Percentiles rank a stretch among this genome's conserved stretches.
These are phyloP conservation scores for Populus nigra DNA, from an alignment of 345 rosid genomes.

Conservation along the genomic window DNA sequence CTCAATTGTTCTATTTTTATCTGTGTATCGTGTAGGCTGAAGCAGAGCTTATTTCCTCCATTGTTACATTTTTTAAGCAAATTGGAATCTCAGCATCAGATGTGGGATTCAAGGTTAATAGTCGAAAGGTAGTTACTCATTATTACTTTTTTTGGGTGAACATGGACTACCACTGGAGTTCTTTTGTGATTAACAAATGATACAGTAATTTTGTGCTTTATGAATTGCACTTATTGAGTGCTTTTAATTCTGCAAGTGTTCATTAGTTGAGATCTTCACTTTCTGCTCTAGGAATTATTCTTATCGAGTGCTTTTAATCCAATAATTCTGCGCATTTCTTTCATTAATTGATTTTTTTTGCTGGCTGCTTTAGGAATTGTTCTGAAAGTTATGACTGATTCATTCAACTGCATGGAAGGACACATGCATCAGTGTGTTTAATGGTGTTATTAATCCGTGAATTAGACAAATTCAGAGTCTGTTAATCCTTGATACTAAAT, in stretches of 20 bases:
- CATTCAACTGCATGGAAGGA: too few species aligned
- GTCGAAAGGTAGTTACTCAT: slow-evolving; percentile 67
- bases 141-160: background rate
- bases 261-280: too few species aligned
- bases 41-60: slow-evolving; percentile 88
- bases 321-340: too few species aligned
- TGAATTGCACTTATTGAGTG: background rate
- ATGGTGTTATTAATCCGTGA: too few species aligned
- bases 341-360: background rate
- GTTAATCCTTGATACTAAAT: too few species aligned
- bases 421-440: too few species aligned
- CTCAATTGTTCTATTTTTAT: background rate
- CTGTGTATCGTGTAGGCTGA: slow-evolving; percentile 56
- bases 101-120: slow-evolving; percentile 88
- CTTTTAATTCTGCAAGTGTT: too few species aligned
- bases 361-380: background rate
- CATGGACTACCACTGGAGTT: background rate
- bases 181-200: too few species aligned
- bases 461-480: too few species aligned
- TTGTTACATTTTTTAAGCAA: slow-evolving; percentile 73
- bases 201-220: background rate
- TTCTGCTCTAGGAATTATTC: too few species aligned
- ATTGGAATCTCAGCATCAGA: slow-evolving; percentile 80
- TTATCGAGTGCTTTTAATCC: too few species aligned
- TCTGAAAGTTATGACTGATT: background rate